phyloP scores from a whole-genome alignment of 139 green algal species.

The Chlamydomonas incerta region DNA sequence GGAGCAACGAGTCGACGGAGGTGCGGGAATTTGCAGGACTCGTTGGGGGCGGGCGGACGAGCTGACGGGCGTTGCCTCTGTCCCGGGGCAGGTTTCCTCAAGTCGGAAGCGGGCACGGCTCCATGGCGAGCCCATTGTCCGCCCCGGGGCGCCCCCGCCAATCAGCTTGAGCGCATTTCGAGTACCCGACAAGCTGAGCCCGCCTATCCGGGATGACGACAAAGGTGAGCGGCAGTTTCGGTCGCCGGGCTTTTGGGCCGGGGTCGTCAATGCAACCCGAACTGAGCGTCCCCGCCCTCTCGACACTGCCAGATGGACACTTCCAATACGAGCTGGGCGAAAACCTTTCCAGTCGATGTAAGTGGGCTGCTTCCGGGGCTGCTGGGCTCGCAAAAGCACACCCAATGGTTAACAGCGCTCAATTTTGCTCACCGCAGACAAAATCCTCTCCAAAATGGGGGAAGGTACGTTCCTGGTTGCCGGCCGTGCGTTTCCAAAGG shows the following conservation, averaged over 20 bases:
- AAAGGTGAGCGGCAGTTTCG: slow-evolving; percentile 54
- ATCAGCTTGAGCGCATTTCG: slow-evolving; percentile 59
- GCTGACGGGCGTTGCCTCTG: no score
- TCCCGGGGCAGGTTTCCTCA: no score
- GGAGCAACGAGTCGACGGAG: no score
- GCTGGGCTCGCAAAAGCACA: background rate
- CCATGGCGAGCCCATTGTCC: slow-evolving; percentile 3
- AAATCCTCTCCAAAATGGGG: slow-evolving; percentile 94
- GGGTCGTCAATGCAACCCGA: no score
- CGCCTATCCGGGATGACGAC: slow-evolving; percentile 69
- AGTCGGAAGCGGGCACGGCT: slow-evolving; percentile 16
- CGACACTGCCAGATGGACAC: slow-evolving; percentile 79
- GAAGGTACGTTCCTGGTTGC: slow-evolving; percentile 72
- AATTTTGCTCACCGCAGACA: slow-evolving; percentile 72
- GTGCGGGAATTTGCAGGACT: background rate
- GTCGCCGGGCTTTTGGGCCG: no score
- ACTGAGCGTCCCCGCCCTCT: no score
- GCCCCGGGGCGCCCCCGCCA: slow-evolving; percentile 66
- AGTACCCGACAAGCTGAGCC: slow-evolving; percentile 63
- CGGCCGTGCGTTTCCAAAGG: no score
- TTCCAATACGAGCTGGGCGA: slow-evolving; percentile 87
- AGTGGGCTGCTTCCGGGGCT: slow-evolving; percentile 23
- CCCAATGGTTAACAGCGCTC: background rate
- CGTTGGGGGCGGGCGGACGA: background rate
- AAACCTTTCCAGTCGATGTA: slow-evolving; percentile 87